Percentiles rank a stretch among this genome's conserved stretches.
phyloP scores from a whole-genome alignment of 768 basidiomycete genomes.

The Amanita muscaria region DNA sequence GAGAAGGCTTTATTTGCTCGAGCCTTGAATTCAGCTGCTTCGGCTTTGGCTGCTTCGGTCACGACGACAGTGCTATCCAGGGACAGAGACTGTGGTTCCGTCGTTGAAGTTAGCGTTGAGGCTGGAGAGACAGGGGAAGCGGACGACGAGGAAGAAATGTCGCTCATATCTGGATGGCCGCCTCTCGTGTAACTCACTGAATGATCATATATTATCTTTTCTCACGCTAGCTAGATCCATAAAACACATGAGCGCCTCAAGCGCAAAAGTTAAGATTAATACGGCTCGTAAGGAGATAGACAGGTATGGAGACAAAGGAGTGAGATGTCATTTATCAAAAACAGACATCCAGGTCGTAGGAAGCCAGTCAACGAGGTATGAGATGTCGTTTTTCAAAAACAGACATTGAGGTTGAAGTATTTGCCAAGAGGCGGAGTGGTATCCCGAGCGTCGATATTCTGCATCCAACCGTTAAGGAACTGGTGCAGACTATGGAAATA shows the following conservation, averaged over 20 bases:
- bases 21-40: constrained; percentile 66
- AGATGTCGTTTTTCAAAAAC: constrained; percentile 14
- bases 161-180: constrained; percentile 1
- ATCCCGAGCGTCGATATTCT: constrained; percentile 46
- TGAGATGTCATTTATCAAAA: too few species aligned
- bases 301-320: too few species aligned
- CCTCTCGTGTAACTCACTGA: too few species aligned
- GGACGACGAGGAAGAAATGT: constrained; percentile 12
- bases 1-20: constrained; percentile 86
- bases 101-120: constrained; percentile 32
- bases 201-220: not conserved
- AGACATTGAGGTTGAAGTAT: constrained; percentile 57
- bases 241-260: not conserved
- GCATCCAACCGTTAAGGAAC: constrained; percentile 65
- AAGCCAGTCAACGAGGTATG: too few species aligned
- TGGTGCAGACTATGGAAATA: constrained; percentile 47
- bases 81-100: constrained; percentile 42
- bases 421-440: constrained; percentile 39
- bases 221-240: not conserved
- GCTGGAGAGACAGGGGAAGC: constrained; percentile 21
- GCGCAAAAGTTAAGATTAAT: not conserved
- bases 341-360: too few species aligned
- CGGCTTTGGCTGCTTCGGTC: constrained; percentile 60
- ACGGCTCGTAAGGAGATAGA: not conserved
- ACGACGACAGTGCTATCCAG: constrained; percentile 36